These are phyloP conservation scores for Coemansia sp. DNA, from an alignment of 192 early-diverging fungal genomes.

Conservation along the genomic window DNA sequence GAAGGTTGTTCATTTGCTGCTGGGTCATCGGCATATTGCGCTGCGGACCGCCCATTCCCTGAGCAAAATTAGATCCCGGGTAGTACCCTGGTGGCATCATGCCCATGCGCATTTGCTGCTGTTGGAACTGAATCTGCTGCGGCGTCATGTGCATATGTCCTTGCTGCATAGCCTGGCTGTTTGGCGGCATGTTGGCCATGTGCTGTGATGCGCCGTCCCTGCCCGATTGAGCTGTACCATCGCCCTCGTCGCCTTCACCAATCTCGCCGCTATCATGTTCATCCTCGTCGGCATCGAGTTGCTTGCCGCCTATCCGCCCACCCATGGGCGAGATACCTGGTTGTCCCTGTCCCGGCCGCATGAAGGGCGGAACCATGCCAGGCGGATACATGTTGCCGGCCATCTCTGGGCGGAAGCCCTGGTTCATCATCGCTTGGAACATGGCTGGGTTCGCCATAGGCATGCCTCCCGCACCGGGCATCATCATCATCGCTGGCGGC, in stretches of 20 bases:
- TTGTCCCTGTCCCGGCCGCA: conserved; percentile 15
- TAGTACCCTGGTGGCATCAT: conserved; percentile 42
- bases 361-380: conserved; percentile 40
- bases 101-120: conserved; percentile 40
- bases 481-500: conserved; percentile 53
- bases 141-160: conserved; percentile 26
- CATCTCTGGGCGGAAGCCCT: conserved; percentile 31
- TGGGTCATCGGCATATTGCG: conserved; percentile 46
- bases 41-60: conserved; percentile 33
- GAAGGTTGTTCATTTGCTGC: conserved; percentile 27
- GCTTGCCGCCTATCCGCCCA: background rate
- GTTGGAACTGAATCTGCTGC: conserved; percentile 30
- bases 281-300: conserved; percentile 10
- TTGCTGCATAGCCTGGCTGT: conserved; percentile 12
- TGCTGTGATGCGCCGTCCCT: conserved; percentile 16
- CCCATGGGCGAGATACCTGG: background rate
- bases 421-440: conserved; percentile 42
- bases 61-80: conserved; percentile 25
- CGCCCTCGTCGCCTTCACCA: conserved; percentile 15
- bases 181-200: conserved; percentile 5
- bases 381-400: conserved; percentile 43
- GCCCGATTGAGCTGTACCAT: background rate
- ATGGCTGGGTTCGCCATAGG: conserved; percentile 42
- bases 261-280: conserved; percentile 1
- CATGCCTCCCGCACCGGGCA: conserved; percentile 31